Conservation (phyloP, 2,329 filamentous ascomycete genomes). For the Cercospora canescens region DNA sequence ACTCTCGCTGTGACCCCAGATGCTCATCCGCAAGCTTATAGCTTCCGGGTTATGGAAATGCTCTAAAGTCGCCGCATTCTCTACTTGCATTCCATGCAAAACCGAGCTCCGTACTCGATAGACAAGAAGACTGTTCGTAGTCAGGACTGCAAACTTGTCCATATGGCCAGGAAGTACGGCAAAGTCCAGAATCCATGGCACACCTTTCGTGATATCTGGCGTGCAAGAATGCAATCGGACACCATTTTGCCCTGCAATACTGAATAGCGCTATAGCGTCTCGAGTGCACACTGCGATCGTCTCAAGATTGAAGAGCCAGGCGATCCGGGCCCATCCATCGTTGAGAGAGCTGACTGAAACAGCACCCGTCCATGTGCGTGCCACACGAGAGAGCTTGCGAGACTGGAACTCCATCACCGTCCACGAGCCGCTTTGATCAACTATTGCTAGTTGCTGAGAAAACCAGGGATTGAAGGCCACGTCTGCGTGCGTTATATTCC, state of each 20-base stretch:
- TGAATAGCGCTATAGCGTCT: slow-evolving; percentile 37
- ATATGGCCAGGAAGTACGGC: slow-evolving; percentile 49
- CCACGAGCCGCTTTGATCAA: slow-evolving; percentile 68
- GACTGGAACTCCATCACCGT: slow-evolving; percentile 62
- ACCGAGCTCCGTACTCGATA: slow-evolving; percentile 28
- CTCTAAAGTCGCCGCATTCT: slow-evolving; percentile 48
- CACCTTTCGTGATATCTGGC: slow-evolving; percentile 30
- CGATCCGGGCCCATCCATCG: slow-evolving; percentile 53
- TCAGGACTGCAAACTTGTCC: slow-evolving; percentile 60
- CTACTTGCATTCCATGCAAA: slow-evolving; percentile 22
- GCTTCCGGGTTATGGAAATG: slow-evolving; percentile 59
- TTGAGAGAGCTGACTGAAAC: slow-evolving; percentile 34
- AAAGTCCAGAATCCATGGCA: slow-evolving; percentile 60
- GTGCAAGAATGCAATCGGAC: slow-evolving; percentile 29
- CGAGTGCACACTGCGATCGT: slow-evolving; percentile 58
- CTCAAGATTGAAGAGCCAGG: slow-evolving; percentile 50
- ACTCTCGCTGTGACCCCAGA: slow-evolving; percentile 37
- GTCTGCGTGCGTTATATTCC: slow-evolving; percentile 60
- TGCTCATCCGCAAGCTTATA: slow-evolving; percentile 46
- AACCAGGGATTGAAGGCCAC: slow-evolving; percentile 65
- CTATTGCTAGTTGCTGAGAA: slow-evolving; percentile 62
- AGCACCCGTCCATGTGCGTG: slow-evolving; percentile 10
- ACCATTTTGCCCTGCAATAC: slow-evolving; percentile 30
- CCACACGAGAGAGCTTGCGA: slow-evolving; percentile 19
- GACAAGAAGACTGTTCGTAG: slow-evolving; percentile 51